A percentile compares a stretch with the other conserved stretches of the same genome.
Evolutionary conservation across 176 grass and related monocot species (phyloP).

Genomic region (Oryza punctata): DNA sequence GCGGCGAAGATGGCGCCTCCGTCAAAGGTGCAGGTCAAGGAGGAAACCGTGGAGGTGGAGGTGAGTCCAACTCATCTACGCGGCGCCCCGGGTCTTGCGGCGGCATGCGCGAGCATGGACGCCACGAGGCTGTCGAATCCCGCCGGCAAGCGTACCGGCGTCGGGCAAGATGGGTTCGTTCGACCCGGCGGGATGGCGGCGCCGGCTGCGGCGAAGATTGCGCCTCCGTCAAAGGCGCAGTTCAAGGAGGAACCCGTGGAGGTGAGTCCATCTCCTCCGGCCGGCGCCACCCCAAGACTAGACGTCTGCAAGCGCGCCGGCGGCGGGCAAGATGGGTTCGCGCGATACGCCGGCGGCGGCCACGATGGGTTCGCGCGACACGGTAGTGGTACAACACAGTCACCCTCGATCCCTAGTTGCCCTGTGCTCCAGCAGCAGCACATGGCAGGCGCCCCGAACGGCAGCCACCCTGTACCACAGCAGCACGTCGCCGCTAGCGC

Average conservation of each 20-base stretch:
- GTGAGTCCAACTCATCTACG: too few relatives aligned
- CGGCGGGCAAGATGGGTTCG: too few relatives aligned
- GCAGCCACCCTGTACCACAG: neutral
- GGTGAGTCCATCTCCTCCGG: neutral
- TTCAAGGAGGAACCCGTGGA: neutral
- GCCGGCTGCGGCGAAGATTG: neutral
- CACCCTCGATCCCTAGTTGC: neutral
- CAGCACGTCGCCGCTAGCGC: neutral
- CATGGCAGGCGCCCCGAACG: neutral
- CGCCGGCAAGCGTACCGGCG: neutral
- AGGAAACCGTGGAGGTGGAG: neutral
- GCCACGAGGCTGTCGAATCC: neutral
- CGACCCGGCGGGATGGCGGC: neutral
- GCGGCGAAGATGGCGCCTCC: neutral
- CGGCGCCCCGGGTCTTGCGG: too few relatives aligned
- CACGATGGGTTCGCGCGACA: neutral
- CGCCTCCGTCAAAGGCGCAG: too few relatives aligned
- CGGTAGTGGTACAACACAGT: neutral
- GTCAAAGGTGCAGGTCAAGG: neutral
- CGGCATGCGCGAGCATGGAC: slow-evolving; percentile 35
- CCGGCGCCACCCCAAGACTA: neutral
- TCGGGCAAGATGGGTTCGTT: neutral
- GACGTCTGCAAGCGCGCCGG: neutral
- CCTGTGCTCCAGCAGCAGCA: slow-evolving; percentile 35
- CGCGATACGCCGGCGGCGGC: neutral